Evolutionary conservation across 2,329 filamentous ascomycete species (phyloP), one percentile per base, ranked within the genome.

Genomic region (Penicillium sp.): DNA sequence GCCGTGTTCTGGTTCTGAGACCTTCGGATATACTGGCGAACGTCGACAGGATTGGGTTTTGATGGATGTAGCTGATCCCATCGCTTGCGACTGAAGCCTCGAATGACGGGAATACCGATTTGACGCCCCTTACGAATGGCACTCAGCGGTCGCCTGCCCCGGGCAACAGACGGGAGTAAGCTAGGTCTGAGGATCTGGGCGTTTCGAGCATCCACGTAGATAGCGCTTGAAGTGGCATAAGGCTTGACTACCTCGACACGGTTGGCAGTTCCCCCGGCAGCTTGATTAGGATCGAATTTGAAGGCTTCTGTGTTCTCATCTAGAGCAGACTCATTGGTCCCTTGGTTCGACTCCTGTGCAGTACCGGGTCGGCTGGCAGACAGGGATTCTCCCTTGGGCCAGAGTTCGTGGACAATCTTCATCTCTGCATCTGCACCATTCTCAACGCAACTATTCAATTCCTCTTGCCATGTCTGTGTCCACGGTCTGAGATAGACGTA

Each of bases 381-480:
- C 47, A 73, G 74, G 38, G 73, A 69, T 6, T 78, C 72, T 2
- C 85, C 83, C 51, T 87, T 85, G 0, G 91, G 89, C 93, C 93
- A 97, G 9, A 98, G 80, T 38, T 84, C 88, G 76, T 97, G 88
- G 0, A 91, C 87, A 8, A 97, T 89, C 76, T 98, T 98, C 79
- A 95, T 90, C 77, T 99, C 95, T 0, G 94, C 95, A 10, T 90
- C 83, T 1, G 94, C 89, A 1, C 95, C 95, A 60, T 97, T 92
- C 55, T 97, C 92, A 6, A 97, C 84, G 5, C 95, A 96, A 76
- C 92, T 96, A 66, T 90, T 88, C 8, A 99, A 81, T 77, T 99
- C 94, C 72, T 97, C 93, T 56, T 85, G 86, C 93, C 95, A 99
- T 1, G 94, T 97, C 69, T 95, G 88, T 1, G 91, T 93, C 89